phyloP scores from a whole-genome alignment of 2,329 filamentous ascomycete species.

The Cadophora luteo-olivacea region DNA sequence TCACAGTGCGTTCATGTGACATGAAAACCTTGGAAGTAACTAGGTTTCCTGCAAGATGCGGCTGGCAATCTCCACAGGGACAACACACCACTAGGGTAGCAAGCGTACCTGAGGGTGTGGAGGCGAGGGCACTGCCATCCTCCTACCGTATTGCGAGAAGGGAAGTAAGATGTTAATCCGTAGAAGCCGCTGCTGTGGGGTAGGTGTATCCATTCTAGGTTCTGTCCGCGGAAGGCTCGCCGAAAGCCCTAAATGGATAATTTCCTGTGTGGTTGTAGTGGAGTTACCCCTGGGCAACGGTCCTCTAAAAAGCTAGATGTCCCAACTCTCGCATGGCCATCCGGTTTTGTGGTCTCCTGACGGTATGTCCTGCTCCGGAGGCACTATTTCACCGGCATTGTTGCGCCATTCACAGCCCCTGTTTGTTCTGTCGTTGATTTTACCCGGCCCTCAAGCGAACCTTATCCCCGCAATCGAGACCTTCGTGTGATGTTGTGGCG shows the following conservation, averaged over 20 bases:
- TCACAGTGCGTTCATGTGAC: slow-evolving; percentile 1
- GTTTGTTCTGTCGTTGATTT: slow-evolving; percentile 8
- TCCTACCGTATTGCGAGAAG: background rate
- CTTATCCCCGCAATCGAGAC: slow-evolving; percentile 25
- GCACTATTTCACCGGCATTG: slow-evolving; percentile 11
- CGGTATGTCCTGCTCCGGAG: slow-evolving; percentile 19
- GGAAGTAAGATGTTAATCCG: background rate
- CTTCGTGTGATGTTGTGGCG: background rate
- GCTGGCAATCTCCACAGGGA: background rate
- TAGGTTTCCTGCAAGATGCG: slow-evolving; percentile 1
- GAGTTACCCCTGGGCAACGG: background rate
- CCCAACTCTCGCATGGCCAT: slow-evolving; percentile 7
- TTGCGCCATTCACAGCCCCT: slow-evolving; percentile 18
- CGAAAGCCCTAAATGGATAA: slow-evolving; percentile 15
- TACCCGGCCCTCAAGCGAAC: slow-evolving; percentile 18
- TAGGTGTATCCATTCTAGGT: background rate
- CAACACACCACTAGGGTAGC: background rate
- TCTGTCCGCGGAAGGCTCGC: slow-evolving; percentile 1
- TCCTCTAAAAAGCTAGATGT: slow-evolving; percentile 9
- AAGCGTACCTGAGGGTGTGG: slow-evolving; percentile 13
- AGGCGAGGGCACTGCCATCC: background rate
- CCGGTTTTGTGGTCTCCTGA: background rate
- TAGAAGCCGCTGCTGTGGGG: background rate
- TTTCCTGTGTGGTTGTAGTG: background rate
- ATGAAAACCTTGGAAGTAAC: slow-evolving; percentile 7